Base-by-base conservation (phyloP, 495 filamentous ascomycete species). In the Hypoxylon intermedium region DNA sequence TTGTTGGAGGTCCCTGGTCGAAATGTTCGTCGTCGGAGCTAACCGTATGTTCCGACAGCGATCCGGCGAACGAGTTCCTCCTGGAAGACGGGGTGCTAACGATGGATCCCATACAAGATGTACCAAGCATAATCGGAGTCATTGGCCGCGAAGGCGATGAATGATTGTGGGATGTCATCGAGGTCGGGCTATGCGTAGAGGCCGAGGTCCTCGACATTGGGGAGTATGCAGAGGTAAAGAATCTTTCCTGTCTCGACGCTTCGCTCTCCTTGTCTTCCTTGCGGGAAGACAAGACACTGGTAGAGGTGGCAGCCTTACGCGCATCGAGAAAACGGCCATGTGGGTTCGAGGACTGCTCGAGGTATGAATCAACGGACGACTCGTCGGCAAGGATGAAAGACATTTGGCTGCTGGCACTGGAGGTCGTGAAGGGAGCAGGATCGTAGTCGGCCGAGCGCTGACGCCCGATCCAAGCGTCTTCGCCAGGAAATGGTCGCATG, bases 341-440 rank as follows among this genome's bases (percentile, higher is more conserved):
- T 16, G 70, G 46, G 51, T 69, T 65, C 36, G 73, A 26, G 24
- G 24, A 65, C 21, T 56, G 72, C 54, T 60, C 72, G 21, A 62
- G 58, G 18, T 75, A 72, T n/a, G 79, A 72, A 55, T 78, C 76
- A 42, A 84, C 69, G 19, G 75, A 69, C 23, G 80, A 75, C 62
- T 85, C 84, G 55, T 83, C 80, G 53, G 77, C 77, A 34, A 86
- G 67, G 55, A 82, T 78, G 52, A 81, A 85, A 20, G 80, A 82
- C 80, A 85, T 85, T 18, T 81, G 79, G 48, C 54, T 64, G 13
- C 43, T 70, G 6, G 58, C 40, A 34, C 26, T 44, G 41, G 49
- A 50, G 13, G 68, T 31, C 53, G 63, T 56, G 56, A 69, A 38
- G 23, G 55, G 54, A 61, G 61, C 53, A 43, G 60, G 30, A 67